These are phyloP conservation scores for Citrus inodora DNA, from an alignment of 345 rosid species.

Conservation along the genomic window DNA sequence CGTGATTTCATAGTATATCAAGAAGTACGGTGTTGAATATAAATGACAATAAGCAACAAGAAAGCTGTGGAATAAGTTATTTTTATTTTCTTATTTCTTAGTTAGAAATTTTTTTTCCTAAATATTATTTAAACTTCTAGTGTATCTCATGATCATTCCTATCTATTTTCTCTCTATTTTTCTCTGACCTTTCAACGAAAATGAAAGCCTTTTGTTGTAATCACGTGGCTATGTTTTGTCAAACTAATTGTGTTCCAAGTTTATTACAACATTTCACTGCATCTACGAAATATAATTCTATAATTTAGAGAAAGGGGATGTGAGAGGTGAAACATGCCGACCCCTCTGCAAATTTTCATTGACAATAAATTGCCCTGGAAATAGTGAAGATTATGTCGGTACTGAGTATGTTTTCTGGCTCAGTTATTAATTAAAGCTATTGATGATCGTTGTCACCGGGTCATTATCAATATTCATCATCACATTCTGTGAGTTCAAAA, in stretches of 20 bases:
- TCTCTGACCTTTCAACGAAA: too few species aligned
- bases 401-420: conserved; percentile 11
- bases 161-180: too few species aligned
- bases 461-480: conserved; percentile 23
- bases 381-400: conserved; percentile 26
- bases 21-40: too few species aligned
- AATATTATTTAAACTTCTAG: too few species aligned
- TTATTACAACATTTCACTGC: not conserved
- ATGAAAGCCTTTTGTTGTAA: too few species aligned
- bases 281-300: not conserved
- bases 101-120: too few species aligned
- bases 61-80: too few species aligned
- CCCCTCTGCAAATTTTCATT: conserved; percentile 22
- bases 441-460: not conserved
- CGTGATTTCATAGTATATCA: too few species aligned
- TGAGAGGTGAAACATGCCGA: conserved; percentile 29
- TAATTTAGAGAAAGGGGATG: not conserved
- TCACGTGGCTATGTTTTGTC: not conserved
- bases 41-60: too few species aligned
- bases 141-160: too few species aligned
- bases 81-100: too few species aligned
- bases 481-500: conserved; percentile 19
- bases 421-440: conserved; percentile 22
- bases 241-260: not conserved
- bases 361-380: not conserved